Conservation (phyloP, 495 filamentous ascomycete genomes). For the Penicillium macrosclerotiorum region DNA sequence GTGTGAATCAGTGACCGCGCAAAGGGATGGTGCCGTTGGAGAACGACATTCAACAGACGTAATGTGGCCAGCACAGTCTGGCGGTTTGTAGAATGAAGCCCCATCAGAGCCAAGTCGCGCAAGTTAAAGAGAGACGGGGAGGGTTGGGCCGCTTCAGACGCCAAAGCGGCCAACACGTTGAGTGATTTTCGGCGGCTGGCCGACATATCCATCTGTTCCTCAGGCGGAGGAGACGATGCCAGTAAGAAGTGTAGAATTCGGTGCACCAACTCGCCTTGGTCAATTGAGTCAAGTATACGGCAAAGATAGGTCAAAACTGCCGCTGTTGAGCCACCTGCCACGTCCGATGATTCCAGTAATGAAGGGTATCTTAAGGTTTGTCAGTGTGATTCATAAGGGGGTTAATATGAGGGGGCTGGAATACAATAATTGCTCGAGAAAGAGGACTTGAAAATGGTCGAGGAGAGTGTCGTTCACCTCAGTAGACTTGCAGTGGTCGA, state of each 20-base stretch:
- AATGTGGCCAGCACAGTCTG: conserved; percentile 89
- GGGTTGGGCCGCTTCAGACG: conserved; percentile 61
- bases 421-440: conserved; percentile 90
- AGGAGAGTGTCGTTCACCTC: conserved; percentile 90
- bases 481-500: conserved; percentile 87
- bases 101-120: conserved; percentile 83
- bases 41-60: conserved; percentile 76
- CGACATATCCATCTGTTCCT: conserved; percentile 57
- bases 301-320: conserved; percentile 92
- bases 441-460: conserved; percentile 96
- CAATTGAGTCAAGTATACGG: conserved; percentile 83
- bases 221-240: conserved; percentile 58
- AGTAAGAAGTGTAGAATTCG: conserved; percentile 92
- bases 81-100: conserved; percentile 77
- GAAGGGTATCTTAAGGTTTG: conserved; percentile 79
- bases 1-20: conserved; percentile 68
- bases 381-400: neutral
- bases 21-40: conserved; percentile 84
- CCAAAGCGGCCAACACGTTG: conserved; percentile 75
- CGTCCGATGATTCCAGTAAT: conserved; percentile 90
- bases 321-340: conserved; percentile 93
- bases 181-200: conserved; percentile 79
- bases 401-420: conserved; percentile 11
- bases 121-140: conserved; percentile 90
- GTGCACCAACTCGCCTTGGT: conserved; percentile 89